Evolutionary conservation across 139 green algal genomes (phyloP), one percentile per base, ranked within the genome.

Genomic region (Dunaliella primolecta): DNA sequence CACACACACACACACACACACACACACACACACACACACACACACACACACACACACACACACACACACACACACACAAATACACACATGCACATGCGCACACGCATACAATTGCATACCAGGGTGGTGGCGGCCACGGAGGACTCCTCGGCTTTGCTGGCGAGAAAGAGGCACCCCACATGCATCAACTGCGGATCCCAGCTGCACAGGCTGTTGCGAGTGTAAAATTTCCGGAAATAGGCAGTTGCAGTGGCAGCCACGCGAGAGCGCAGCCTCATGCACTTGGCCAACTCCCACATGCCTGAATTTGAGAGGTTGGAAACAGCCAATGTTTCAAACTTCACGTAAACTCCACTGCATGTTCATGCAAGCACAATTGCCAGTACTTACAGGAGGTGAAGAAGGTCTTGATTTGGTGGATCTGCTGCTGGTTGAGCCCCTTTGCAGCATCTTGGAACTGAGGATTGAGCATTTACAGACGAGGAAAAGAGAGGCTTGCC

Each of bases 61-160:
- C 37, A 0, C 55, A 64, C 46, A 64, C 46, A 15, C 46, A 64
- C 46, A 15, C 46, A 64, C 46, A 15, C 46, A 64, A 7, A 15
- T 15, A 64, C 46, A 15, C 46, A 64, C 46, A 15, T 15, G 15
- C 15, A 15, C 46, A 64, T 15, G 46, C 46, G 15, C 46, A 64
- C 46, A 64, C 7, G 15, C 46, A 64, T 64, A 15, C 46, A 64
- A 7, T 7, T 15, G 15, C 46, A 15, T 15, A 64, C 46, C 46
- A 64, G 46, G 7, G 15, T 7, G 46, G 46, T 64, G 46, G 46
- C 46, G 7, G 46, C 46, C 46, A 64, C 46, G 7, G 46, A 64
- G 46, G 46, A 64, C 89, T 98, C 95, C 90, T 98, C 94, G 0
- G 87, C 86, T 37, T 98, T 98, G 81, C 88, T 90, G 0, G 95